Evolutionary conservation across 257 asterid genomes (phyloP).

Genomic region (Verbena officinalis): DNA sequence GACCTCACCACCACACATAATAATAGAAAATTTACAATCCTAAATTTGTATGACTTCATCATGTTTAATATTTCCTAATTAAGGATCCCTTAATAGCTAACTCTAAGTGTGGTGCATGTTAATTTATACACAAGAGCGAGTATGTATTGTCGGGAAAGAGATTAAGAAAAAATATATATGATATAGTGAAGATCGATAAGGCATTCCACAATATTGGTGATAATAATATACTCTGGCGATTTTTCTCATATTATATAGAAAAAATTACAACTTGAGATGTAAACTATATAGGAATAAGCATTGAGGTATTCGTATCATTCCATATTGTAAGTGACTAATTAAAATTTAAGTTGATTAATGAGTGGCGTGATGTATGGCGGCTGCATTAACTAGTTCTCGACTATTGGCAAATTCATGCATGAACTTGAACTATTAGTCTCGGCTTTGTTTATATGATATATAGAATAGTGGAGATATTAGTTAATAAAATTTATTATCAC

Average conservation of each 20-base stretch:
- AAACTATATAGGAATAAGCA: background rate
- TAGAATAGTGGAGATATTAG: slow-evolving; percentile 7
- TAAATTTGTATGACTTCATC: slow-evolving; percentile 31
- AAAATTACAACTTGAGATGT: too few species aligned
- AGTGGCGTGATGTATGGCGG: slow-evolving; percentile 41
- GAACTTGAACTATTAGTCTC: background rate
- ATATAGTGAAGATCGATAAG: too few species aligned
- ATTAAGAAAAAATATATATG: too few species aligned
- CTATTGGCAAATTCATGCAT: background rate
- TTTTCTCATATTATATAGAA: too few species aligned
- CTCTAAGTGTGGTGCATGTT: background rate
- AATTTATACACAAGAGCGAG: slow-evolving; percentile 34
- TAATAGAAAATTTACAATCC: slow-evolving; percentile 31
- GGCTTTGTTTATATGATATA: background rate
- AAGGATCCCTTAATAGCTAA: background rate
- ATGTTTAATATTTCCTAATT: slow-evolving; percentile 26
- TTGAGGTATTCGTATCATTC: background rate
- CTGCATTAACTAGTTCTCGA: slow-evolving; percentile 9
- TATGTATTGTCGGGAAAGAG: too few species aligned
- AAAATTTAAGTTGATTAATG: slow-evolving; percentile 9
- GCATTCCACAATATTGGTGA: too few species aligned
- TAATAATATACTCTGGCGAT: too few species aligned
- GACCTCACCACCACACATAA: slow-evolving; percentile 47
- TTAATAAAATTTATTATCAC: background rate
- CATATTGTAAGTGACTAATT: slow-evolving; percentile 21